Base-by-base conservation (phyloP, 345 rosid genomes). In the Aquilaria malaccensis region DNA sequence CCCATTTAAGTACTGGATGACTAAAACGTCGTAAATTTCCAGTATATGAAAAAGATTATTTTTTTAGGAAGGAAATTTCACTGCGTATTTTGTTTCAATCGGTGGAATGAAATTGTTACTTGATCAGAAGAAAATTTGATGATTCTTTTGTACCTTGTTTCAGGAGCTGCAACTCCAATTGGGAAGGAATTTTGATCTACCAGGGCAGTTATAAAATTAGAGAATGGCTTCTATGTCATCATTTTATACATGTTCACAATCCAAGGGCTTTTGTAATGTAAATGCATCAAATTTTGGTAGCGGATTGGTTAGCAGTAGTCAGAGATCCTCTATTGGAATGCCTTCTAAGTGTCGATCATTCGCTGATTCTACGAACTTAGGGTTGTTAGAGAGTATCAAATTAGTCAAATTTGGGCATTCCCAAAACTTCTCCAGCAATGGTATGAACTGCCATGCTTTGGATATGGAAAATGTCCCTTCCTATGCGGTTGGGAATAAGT, bases 401-500 rank as follows among this genome's bases (percentile, higher is more conserved):
- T 68, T 47, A 33, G 43, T 57, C 62, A 65, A 68, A 33, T 66
- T 64, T 75, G 56, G 43, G 31, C 76, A 58, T 29, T 53, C 41
- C 2, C 50, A 50, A 37, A 67, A 47, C 47, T 33, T 62, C 58
- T 59, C 58, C 1, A 62, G 68, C 33, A 74, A 59, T 65, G 69
- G 72, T 52, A 55, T 70, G 47, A 69, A 66, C 41, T 79, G 87
- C 70, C 32, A 45, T 45, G 84, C 80, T 30, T 2, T 85, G 61
- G 76, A 78, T 41, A 62, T 75, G 7, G 75, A 70, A 63, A 69
- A 69, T 1, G 9, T 30, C 14, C 66, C 71, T 15, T 41, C 67
- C 0, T 77, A 70, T 70, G 14, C 59, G 0, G 12, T 56, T 0
- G 91, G 85, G 63, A 81, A 76, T 15, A 93, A 75, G 68, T 94